These are phyloP conservation scores for Solanum pimpinellifolium DNA, from an alignment of 257 asterid genomes.

Conservation along the genomic window DNA sequence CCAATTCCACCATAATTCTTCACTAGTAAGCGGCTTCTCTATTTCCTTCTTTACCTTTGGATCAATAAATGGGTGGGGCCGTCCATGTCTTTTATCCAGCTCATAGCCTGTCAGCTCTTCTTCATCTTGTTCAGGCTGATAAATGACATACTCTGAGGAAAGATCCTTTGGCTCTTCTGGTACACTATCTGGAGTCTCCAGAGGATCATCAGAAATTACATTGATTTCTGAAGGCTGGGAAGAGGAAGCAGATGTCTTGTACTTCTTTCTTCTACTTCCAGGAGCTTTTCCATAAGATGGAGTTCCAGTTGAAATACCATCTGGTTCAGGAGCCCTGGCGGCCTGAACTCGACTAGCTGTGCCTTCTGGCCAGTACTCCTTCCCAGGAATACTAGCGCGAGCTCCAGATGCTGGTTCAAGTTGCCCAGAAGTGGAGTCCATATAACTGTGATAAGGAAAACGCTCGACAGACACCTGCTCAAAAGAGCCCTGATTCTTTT, in stretches of 20 bases:
- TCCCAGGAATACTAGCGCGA: slow-evolving; percentile 81
- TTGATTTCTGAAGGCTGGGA: slow-evolving; percentile 25
- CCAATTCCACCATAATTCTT: slow-evolving; percentile 98
- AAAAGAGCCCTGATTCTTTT: slow-evolving; percentile 23
- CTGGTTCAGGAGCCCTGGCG: slow-evolving; percentile 84
- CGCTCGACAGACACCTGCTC: slow-evolving; percentile 62
- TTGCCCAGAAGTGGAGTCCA: slow-evolving; percentile 93
- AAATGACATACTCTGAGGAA: slow-evolving; percentile 51
- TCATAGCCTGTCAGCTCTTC: slow-evolving; percentile 59
- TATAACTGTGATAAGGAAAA: slow-evolving; percentile 57
- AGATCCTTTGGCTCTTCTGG: slow-evolving; percentile 40
- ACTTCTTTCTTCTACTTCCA: slow-evolving; percentile 80
- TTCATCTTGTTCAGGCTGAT: slow-evolving; percentile 44
- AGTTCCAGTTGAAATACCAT: slow-evolving; percentile 55
- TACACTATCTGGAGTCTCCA: slow-evolving; percentile 30
- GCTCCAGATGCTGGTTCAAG: slow-evolving; percentile 97
- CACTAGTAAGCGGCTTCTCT: slow-evolving; percentile 61
- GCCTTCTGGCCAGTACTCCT: slow-evolving; percentile 93
- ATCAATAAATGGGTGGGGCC: slow-evolving; percentile 78
- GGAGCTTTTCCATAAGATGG: slow-evolving; percentile 83
- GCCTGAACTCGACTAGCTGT: slow-evolving; percentile 73
- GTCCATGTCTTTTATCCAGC: slow-evolving; percentile 60
- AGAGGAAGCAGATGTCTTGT: slow-evolving; percentile 37
- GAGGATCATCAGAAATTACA: slow-evolving; percentile 19
- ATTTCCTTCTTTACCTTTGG: slow-evolving; percentile 61